Base-by-base conservation (phyloP, 441 rosid genomes). In the Adansonia rubrostipa region DNA sequence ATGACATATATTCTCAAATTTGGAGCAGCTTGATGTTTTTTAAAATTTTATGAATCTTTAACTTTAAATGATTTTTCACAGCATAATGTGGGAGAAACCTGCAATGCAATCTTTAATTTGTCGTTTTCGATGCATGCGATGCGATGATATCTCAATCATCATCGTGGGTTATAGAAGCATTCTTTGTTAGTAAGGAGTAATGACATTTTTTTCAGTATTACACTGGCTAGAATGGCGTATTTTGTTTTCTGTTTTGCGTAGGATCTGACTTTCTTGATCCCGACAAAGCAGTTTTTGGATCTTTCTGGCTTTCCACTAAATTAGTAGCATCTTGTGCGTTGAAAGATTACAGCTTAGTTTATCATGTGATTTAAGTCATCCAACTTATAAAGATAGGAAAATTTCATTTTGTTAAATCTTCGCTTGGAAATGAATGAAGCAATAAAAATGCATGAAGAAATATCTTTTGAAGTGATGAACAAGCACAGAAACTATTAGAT, bases 41-140 rank as follows among this genome's bases (percentile, higher is more conserved):
- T 13, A 45, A 60, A 72, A 44, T 33, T 60, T 69, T 47, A 17
- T 48, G 64, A 15, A 64, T 58, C 69, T 80, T 78, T 77, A 44
- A 53, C 67, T 76, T 66, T 44, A 1, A 8, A 80, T 50, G 22
- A 24, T 51, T 17, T 71, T 45, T 22, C 20, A 13, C 74, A 24
- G 74, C 61, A 24, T 50, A 24, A 24, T 50, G 60, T 47, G 65
- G 73, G 58, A 63, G 74, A 36, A 77, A 47, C 45, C 20, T 20
- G 2, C 0, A 2, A 22, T 54, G 4, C 9, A n/a, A 22, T 42
- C 42, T 57, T 57, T 57, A 57, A 56, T 56, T 56, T 56, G 22
- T 56, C 22, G 60, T 56, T 56, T 17, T 56, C 19, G 22, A 1
- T 56, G 22, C 60, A 56, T 56, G 60, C 17, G 22, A 56, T n/a